Conservation (phyloP, 1,284 basidiomycete species). For the Trametes versicolor region DNA sequence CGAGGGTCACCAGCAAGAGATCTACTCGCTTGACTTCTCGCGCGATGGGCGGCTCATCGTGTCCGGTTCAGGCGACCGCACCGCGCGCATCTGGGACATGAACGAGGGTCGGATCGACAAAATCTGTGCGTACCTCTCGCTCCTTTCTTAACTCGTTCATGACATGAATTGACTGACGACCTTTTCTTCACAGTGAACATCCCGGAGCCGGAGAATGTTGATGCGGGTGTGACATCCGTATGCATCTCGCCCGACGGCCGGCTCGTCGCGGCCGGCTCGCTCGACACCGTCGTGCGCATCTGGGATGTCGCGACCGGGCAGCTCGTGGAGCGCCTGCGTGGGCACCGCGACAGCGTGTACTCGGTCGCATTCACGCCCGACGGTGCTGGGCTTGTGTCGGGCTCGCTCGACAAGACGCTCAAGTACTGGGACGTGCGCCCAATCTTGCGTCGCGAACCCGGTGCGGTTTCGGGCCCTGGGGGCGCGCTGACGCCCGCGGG, state of each 20-base stretch:
- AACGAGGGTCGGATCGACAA: slow-evolving; percentile 62
- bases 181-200: slow-evolving; percentile 43
- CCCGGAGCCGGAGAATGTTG: slow-evolving; percentile 53
- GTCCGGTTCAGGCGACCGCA: slow-evolving; percentile 87
- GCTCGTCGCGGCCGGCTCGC: slow-evolving; percentile 74
- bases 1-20: slow-evolving; percentile 87
- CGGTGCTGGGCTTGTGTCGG: slow-evolving; percentile 73
- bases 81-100: slow-evolving; percentile 87
- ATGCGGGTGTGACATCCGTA: slow-evolving; percentile 75
- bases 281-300: slow-evolving; percentile 81
- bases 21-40: slow-evolving; percentile 89
- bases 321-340: slow-evolving; percentile 74
- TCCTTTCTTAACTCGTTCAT: not conserved
- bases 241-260: slow-evolving; percentile 75
- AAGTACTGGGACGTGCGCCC: slow-evolving; percentile 75
- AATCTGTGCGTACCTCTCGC: slow-evolving; percentile 38
- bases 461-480: slow-evolving; percentile 14
- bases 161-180: slow-evolving; percentile 1
- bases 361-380: slow-evolving; percentile 82
- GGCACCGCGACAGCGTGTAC: slow-evolving; percentile 83
- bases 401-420: slow-evolving; percentile 79
- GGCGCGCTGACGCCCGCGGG: slow-evolving; percentile 28
- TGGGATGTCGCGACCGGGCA: slow-evolving; percentile 77
- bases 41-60: slow-evolving; percentile 81
- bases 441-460: slow-evolving; percentile 34